These are phyloP conservation scores for Apiospora rasikravindrae DNA, from an alignment of 2,329 filamentous ascomycete species.

Conservation along the genomic window DNA sequence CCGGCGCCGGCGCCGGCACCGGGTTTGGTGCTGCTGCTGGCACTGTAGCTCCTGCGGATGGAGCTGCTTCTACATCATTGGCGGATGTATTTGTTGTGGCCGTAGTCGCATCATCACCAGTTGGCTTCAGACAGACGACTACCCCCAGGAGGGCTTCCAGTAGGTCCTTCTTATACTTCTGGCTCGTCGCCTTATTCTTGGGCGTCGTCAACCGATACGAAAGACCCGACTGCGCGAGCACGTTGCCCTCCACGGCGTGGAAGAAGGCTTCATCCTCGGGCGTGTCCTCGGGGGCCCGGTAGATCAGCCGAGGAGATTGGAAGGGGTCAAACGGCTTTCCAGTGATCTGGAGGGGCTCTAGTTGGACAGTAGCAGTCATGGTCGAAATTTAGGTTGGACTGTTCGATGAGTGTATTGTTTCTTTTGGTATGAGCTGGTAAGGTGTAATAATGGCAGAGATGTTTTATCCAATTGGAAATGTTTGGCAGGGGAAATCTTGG, in stretches of 20 bases:
- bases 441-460: too few relatives aligned
- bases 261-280: conserved; percentile 39
- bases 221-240: conserved; percentile 34
- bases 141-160: conserved; percentile 41
- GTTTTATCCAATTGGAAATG: background rate
- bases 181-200: conserved; percentile 34
- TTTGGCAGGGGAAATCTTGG: background rate
- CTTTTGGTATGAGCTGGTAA: too few relatives aligned
- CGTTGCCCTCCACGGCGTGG: conserved; percentile 36
- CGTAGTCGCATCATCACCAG: background rate
- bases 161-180: conserved; percentile 34
- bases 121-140: conserved; percentile 42
- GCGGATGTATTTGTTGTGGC: background rate
- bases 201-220: conserved; percentile 39
- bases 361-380: background rate
- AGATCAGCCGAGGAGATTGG: conserved; percentile 43
- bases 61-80: background rate
- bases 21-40: background rate
- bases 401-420: too few relatives aligned
- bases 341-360: background rate
- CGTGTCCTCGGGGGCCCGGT: conserved; percentile 42
- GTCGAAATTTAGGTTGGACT: background rate
- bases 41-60: too few relatives aligned
- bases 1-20: conserved; percentile 10
- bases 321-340: conserved; percentile 36